Percentiles rank a stretch among this genome's conserved stretches.
Conservation (phyloP, 805 yeast species). For the Pichia occidentalis region DNA sequence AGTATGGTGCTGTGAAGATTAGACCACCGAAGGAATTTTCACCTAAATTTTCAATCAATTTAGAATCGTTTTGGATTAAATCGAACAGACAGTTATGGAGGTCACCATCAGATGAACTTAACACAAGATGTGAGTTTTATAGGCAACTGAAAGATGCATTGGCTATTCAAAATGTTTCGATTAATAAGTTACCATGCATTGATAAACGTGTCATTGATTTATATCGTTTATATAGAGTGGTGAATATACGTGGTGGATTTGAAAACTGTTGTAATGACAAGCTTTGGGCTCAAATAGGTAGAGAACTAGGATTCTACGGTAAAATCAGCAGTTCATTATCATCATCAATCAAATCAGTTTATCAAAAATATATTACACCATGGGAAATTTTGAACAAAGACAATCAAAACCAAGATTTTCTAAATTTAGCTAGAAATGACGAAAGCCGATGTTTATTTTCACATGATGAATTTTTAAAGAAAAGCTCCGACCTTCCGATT, state of each 20-base stretch:
- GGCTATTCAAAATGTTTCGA: conserved; percentile 13
- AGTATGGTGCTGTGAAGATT: conserved; percentile 71
- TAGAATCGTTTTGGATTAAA: conserved; percentile 46
- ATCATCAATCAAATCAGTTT: conserved; percentile 56
- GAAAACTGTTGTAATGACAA: conserved; percentile 55
- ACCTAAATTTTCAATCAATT: conserved; percentile 30
- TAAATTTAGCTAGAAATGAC: conserved; percentile 11
- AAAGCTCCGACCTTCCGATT: conserved; percentile 28
- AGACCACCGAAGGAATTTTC: conserved; percentile 43
- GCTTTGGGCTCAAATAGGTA: conserved; percentile 77
- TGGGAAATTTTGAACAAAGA: conserved; percentile 17
- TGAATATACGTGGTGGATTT: conserved; percentile 61
- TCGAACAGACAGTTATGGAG: conserved; percentile 44
- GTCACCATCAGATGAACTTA: conserved; percentile 36
- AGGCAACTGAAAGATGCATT: conserved; percentile 35
- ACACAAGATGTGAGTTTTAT: conserved; percentile 42
- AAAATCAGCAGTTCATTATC: conserved; percentile 66
- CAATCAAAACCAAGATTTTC: conserved; percentile 10
- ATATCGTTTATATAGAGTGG: conserved; percentile 50
- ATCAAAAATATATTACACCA: conserved; percentile 37
- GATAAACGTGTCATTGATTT: conserved; percentile 63
- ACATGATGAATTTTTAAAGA: background rate
- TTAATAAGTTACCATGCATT: conserved; percentile 52
- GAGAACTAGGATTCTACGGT: conserved; percentile 73
- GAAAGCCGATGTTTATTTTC: conserved; percentile 5